Base-by-base conservation (phyloP, 1,284 basidiomycete genomes). In the Pterulicium gracile region DNA sequence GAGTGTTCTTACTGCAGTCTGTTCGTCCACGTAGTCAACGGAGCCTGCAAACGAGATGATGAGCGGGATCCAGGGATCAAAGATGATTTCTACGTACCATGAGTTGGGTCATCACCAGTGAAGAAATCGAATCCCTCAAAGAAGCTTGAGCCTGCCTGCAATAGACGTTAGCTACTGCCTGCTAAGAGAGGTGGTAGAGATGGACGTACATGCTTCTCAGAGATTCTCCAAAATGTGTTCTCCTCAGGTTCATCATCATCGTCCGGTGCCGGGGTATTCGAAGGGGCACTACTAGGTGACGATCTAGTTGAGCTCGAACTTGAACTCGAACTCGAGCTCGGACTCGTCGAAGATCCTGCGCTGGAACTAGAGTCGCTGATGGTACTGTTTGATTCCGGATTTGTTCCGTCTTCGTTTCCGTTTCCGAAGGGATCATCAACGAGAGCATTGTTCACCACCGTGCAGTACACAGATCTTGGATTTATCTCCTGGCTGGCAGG, bases 61-160 rank as follows among this genome's bases (percentile, higher is more conserved):
- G 4, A 22, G 42, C 12, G n/a, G 20, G 42, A 20, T 13, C 42
- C 19, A 43, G 23, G 12, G 20, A 22, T 13, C 4, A 17, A 41
- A 14, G 27, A 34, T 15, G 20, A 21, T 10, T 19, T 58, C 42
- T 77, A 75, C 50, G 61, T 65, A 56, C 91, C 92, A 59, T 87
- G 67, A 0, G 90, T 96, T 0, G 92, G 88, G 66, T 95, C 92
- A 1, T 67, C 54, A 45, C 56, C 67, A 14, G 69, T 73, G 64
- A 75, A 88, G 63, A 92, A 94, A 54, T 74, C 59, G 84, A 85
- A 94, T 45, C 79, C 79, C 57, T 84, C 67, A 55, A 92, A 94
- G 68, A 93, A 94, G 72, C 61, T 79, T 83, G 52, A 20, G 50
- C 27, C 22, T 49, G 36, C 36, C 36, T 39, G 36, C n/a, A 39